phyloP scores from a whole-genome alignment of 306 rosid genomes.

The Castanopsis chinensis region DNA sequence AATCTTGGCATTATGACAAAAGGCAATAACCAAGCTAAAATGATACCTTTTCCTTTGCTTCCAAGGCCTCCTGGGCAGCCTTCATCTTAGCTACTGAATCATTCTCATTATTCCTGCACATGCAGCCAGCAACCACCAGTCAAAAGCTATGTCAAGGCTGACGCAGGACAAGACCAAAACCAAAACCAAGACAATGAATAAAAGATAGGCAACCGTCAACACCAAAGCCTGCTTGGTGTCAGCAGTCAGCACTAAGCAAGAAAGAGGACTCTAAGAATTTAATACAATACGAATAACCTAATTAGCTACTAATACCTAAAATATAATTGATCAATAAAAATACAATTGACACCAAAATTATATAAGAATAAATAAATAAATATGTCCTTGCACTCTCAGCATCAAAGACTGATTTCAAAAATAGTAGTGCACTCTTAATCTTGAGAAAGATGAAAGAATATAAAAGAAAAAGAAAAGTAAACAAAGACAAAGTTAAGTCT shows the following conservation, averaged over 20 bases:
- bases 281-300: too few relatives aligned
- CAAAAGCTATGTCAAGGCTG: conserved; percentile 29
- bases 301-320: too few relatives aligned
- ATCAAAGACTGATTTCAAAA: conserved; percentile 1
- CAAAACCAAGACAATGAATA: too few relatives aligned
- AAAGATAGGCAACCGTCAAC: too few relatives aligned
- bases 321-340: too few relatives aligned
- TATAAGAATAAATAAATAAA: too few relatives aligned
- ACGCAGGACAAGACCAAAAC: too few relatives aligned
- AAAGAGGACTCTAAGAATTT: too few relatives aligned
- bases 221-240: too few relatives aligned
- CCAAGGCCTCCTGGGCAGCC: conserved; percentile 86
- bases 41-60: conserved; percentile 75
- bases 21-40: conserved; percentile 5
- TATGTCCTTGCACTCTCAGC: too few relatives aligned
- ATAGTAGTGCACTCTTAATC: background rate
- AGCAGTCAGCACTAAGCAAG: too few relatives aligned
- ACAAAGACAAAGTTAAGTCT: conserved; percentile 9
- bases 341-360: too few relatives aligned
- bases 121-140: conserved; percentile 35
- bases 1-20: conserved; percentile 2
- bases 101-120: conserved; percentile 69
- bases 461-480: conserved; percentile 2
- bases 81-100: conserved; percentile 76
- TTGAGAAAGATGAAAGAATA: background rate